Base-by-base conservation (phyloP, 1,284 basidiomycete genomes). In the Termitomyces sp. region DNA sequence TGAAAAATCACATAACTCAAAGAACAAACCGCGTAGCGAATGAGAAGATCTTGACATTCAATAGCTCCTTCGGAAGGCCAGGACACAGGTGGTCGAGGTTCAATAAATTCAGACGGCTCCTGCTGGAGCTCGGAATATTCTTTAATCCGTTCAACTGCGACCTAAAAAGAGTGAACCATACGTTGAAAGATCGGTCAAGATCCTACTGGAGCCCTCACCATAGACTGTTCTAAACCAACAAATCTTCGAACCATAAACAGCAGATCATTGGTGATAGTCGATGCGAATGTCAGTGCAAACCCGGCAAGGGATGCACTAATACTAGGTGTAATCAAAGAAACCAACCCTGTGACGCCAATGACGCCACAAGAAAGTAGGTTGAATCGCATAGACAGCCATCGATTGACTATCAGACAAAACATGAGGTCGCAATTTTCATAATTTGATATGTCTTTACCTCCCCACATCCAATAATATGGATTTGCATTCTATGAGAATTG, bases 101-200 rank as follows among this genome's bases (percentile, higher is more conserved):
- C 92, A 36, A 91, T 68, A 62, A 87, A 88, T 68, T 95, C 92
- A 1, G 90, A 78, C 10, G 85, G 79, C 72, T 95, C 92, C 44
- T 81, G 79, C 43, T 76, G 70, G 21, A 97, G 73, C 63, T 94
- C 90, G 1, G 90, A 88, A 69, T 93, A 96, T 67, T 94, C 92
- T 67, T 92, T 92, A 66, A 97, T 82, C 42, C 94, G 86, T 70
- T 98, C 95, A 46, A 98, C 76, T 13, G 92, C 92, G 58, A 97
- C 87, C 87, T 89, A n/a, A 54, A n/a, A 40, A 45, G 26, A 38
- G 53, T 31, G 40, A 52, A 42, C 61, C 19, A 51, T 50, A 24
- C 13, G 53, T 31, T 12, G 39, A 26, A 52, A 47, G 21, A 36
- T 41, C 28, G 36, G 10, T 15, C 17, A 26, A 4, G 17, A 13